Evolutionary conservation across 345 rosid genomes (phyloP).

Genomic region (Microthlaspi erraticum): DNA sequence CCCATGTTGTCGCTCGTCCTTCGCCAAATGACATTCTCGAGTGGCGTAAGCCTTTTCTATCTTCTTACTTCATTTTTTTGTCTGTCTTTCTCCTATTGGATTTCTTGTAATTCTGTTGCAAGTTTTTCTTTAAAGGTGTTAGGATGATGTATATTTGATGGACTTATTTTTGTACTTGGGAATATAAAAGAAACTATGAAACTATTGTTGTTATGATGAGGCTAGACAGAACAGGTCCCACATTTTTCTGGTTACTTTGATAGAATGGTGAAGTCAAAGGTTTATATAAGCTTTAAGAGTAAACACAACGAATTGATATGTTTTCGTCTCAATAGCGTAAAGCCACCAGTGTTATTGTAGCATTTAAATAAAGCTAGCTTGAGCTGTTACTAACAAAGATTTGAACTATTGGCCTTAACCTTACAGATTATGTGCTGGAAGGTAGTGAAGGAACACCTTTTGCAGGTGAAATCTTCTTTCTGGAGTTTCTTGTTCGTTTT

Average conservation of each 20-base stretch:
- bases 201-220: neutral
- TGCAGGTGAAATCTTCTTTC: slow-evolving; percentile 63
- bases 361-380: slow-evolving; percentile 5
- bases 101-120: neutral
- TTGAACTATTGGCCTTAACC: slow-evolving; percentile 6
- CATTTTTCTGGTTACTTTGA: neutral
- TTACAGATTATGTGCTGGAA: slow-evolving; percentile 88
- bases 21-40: slow-evolving; percentile 91
- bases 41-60: slow-evolving; percentile 78
- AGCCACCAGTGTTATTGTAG: slow-evolving; percentile 5
- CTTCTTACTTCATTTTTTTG: neutral
- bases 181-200: slow-evolving; percentile 19
- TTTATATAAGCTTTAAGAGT: neutral
- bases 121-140: slow-evolving; percentile 7
- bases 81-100: slow-evolving; percentile 10
- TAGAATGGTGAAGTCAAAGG: slow-evolving; percentile 18
- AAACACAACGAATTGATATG: neutral
- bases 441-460: slow-evolving; percentile 98
- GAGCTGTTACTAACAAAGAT: slow-evolving; percentile 21
- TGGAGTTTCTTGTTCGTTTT: slow-evolving; percentile 31
- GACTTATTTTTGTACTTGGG: slow-evolving; percentile 6
- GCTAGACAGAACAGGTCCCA: slow-evolving; percentile 2
- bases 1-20: slow-evolving; percentile 93
- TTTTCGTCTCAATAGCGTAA: slow-evolving; percentile 15
- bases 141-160: slow-evolving; percentile 24